Evolutionary conservation across 371 early-diverging fungal species (phyloP).

Genomic region (Chytridium lagenaria): DNA sequence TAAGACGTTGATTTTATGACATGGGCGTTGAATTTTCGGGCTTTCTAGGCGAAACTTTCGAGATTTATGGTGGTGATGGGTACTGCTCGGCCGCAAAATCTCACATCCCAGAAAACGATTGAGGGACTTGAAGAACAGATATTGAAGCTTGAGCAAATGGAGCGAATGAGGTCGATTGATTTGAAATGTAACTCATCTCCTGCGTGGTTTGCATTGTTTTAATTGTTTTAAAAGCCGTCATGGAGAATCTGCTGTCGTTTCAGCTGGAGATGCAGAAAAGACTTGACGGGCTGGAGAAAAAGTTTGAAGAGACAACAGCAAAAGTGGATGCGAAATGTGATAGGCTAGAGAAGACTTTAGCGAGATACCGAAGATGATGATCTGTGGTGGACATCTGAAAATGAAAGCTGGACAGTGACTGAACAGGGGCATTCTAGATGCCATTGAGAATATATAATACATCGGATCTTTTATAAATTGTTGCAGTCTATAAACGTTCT

Average conservation of each 20-base stretch:
- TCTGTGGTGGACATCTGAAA: too few species aligned
- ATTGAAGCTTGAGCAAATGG: slow-evolving; percentile 49
- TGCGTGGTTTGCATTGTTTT: not conserved
- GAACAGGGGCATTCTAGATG: too few species aligned
- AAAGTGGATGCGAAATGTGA: slow-evolving; percentile 48
- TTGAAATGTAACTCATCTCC: slow-evolving; percentile 41
- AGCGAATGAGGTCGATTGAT: slow-evolving; percentile 54
- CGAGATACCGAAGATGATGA: slow-evolving; percentile 44
- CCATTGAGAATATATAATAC: too few species aligned
- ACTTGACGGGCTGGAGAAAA: slow-evolving; percentile 52
- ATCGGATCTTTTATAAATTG: too few species aligned
- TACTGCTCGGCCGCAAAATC: slow-evolving; percentile 48
- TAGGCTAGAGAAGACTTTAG: slow-evolving; percentile 47
- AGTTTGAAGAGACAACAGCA: slow-evolving; percentile 46
- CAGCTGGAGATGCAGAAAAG: slow-evolving; percentile 53
- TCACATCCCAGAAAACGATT: slow-evolving; percentile 41
- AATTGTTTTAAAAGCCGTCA: slow-evolving; percentile 40
- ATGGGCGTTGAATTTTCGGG: too few species aligned
- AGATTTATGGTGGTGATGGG: slow-evolving; percentile 48
- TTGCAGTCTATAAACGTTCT: too few species aligned
- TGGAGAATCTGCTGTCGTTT: slow-evolving; percentile 50
- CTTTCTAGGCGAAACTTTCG: slow-evolving; percentile 46
- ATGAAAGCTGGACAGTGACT: too few species aligned
- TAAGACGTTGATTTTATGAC: too few species aligned
- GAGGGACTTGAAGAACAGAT: slow-evolving; percentile 52